Percentiles rank a stretch among this genome's conserved stretches.
Evolutionary conservation across 2,329 filamentous ascomycete genomes (phyloP).

Genomic region (Penicillium sp.): DNA sequence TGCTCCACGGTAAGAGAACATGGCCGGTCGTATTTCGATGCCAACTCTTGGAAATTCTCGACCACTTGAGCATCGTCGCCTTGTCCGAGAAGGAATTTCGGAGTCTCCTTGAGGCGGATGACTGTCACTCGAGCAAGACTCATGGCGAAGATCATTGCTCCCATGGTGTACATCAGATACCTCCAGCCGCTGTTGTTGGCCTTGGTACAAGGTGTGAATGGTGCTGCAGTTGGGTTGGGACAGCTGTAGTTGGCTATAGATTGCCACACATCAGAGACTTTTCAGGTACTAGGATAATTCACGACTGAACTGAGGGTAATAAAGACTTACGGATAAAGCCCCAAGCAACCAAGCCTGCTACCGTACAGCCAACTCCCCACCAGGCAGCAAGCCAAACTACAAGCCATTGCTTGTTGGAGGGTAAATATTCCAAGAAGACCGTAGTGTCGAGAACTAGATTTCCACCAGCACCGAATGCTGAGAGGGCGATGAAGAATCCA

Average conservation of each 20-base stretch:
- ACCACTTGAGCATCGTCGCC: conserved; percentile 8
- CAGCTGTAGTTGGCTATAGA: conserved; percentile 1
- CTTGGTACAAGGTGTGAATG: neutral
- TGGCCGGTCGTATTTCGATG: conserved; percentile 8
- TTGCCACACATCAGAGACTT: neutral
- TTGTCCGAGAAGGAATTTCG: conserved; percentile 17
- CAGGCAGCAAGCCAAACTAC: neutral
- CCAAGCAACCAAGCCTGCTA: neutral
- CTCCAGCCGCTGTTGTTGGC: neutral
- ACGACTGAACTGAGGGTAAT: too few species aligned
- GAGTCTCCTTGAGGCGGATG: conserved; percentile 2
- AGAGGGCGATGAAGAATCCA: neutral
- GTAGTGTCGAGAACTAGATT: neutral
- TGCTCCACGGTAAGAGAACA: too few species aligned
- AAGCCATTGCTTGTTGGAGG: neutral
- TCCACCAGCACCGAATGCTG: neutral
- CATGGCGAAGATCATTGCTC: neutral
- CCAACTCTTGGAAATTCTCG: conserved; percentile 16
- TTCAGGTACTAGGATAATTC: too few species aligned
- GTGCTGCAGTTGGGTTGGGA: too few species aligned
- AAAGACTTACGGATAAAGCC: too few species aligned
- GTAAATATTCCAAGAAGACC: neutral
- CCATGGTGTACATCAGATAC: neutral
- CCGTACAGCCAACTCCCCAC: neutral
- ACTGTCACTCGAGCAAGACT: neutral